These are phyloP conservation scores for Ceriops tagal DNA, from an alignment of 345 rosid species.

Conservation along the genomic window DNA sequence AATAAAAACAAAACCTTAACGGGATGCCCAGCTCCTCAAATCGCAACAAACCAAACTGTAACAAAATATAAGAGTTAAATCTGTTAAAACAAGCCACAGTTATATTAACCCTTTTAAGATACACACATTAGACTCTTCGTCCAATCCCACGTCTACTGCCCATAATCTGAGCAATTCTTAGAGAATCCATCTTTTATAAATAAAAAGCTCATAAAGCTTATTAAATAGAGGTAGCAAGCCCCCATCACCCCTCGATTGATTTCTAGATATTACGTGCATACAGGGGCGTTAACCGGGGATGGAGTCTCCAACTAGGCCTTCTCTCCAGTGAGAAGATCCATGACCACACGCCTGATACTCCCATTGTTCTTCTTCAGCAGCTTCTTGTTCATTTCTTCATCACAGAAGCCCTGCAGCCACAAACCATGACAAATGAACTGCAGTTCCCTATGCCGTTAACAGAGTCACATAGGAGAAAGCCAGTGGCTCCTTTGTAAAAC, in stretches of 20 bases:
- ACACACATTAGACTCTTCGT: neutral
- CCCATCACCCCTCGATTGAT: conserved; percentile 6
- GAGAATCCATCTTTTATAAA: neutral
- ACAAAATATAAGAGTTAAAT: too few species aligned
- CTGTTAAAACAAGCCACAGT: too few species aligned
- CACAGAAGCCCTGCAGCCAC: conserved; percentile 68
- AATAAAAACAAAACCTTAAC: conserved; percentile 39
- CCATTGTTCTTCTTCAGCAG: conserved; percentile 94
- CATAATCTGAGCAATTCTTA: neutral
- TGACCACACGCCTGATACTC: conserved; percentile 79
- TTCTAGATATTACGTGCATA: neutral
- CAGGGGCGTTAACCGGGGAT: neutral
- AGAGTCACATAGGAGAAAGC: neutral
- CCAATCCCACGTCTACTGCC: too few species aligned
- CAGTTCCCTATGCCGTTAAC: neutral
- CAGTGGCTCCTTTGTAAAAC: neutral
- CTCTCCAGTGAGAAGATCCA: conserved; percentile 84
- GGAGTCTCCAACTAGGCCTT: conserved; percentile 33
- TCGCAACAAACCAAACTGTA: conserved; percentile 8
- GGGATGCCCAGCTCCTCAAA: conserved; percentile 38
- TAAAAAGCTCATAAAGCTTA: neutral
- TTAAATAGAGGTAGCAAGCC: neutral
- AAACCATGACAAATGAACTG: neutral
- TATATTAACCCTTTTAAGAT: too few species aligned
- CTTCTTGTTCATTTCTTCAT: conserved; percentile 70